A percentile compares a stretch with the other conserved stretches of the same genome.
phyloP scores from a whole-genome alignment of 345 rosid species.

The Populus simonii region DNA sequence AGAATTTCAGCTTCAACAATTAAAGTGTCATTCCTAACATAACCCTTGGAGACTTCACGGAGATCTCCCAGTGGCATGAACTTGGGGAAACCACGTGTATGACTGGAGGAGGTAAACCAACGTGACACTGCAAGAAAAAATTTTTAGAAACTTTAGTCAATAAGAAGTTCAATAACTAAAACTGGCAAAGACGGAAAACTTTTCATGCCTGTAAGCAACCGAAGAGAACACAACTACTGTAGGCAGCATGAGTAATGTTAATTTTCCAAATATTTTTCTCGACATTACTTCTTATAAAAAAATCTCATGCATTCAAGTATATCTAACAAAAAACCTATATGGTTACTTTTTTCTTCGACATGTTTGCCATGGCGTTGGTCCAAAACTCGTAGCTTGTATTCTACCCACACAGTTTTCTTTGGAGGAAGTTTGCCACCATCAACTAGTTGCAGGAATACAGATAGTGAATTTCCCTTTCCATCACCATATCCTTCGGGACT shows the following conservation, averaged over 20 bases:
- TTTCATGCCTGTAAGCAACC: neutral
- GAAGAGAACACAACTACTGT: too few species aligned
- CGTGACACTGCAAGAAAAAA: too few species aligned
- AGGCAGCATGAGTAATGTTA: too few species aligned
- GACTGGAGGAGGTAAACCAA: neutral
- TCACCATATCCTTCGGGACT: neutral
- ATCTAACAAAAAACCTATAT: too few species aligned
- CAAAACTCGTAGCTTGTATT: neutral
- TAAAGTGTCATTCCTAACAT: conserved; percentile 26
- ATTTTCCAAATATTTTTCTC: too few species aligned
- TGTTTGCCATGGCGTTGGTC: too few species aligned
- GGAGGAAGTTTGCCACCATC: neutral
- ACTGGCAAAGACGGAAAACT: neutral
- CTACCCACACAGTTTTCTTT: neutral
- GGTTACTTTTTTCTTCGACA: too few species aligned
- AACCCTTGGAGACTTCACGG: conserved; percentile 25
- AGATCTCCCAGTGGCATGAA: conserved; percentile 20
- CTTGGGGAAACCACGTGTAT: conserved; percentile 22
- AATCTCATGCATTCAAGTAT: too few species aligned
- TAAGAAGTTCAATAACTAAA: neutral
- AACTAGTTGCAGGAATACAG: neutral
- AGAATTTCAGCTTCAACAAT: conserved; percentile 35
- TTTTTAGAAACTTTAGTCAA: too few species aligned
- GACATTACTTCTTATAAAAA: too few species aligned
- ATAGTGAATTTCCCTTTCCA: neutral